phyloP scores from a whole-genome alignment of 768 basidiomycete genomes.

The Hemileccinum rubropunctum region DNA sequence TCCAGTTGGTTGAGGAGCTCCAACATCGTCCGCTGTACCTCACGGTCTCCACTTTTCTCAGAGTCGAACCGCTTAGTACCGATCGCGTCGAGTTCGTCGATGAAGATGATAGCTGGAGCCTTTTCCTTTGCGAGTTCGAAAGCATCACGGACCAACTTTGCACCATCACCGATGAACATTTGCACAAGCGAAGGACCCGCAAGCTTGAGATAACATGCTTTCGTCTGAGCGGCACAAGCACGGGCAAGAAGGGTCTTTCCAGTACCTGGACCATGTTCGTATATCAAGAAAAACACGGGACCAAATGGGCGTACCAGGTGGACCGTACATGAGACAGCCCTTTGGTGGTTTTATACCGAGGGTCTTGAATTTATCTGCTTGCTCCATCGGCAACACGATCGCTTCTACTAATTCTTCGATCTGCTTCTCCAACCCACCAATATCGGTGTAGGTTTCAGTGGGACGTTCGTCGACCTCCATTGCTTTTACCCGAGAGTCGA shows the following conservation, averaged over 20 bases:
- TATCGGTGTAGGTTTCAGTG: constrained; percentile 95
- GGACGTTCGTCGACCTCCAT: constrained; percentile 99
- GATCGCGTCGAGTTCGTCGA: constrained; percentile 98
- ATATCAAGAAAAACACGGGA: background rate
- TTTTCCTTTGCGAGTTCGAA: constrained; percentile 99
- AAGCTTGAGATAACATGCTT: constrained; percentile 96
- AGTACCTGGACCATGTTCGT: constrained; percentile 53
- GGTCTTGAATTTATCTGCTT: constrained; percentile 97
- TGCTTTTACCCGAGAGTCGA: constrained; percentile 96
- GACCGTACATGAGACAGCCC: constrained; percentile 98
- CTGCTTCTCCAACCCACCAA: constrained; percentile 98
- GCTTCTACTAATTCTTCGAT: constrained; percentile 98
- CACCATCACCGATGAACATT: constrained; percentile 99
- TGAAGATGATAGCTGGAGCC: constrained; percentile 98
- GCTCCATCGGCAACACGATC: constrained; percentile 97
- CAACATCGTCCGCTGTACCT: constrained; percentile 99
- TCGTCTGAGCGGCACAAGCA: constrained; percentile 96
- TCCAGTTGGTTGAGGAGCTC: constrained; percentile 98
- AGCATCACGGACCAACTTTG: constrained; percentile 96
- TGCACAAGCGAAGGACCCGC: constrained; percentile 98
- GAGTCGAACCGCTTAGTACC: constrained; percentile 98
- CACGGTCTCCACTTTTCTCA: constrained; percentile 97
- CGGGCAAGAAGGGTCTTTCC: constrained; percentile 97
- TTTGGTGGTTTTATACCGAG: constrained; percentile 98
- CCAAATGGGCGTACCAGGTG: constrained; percentile 65